A percentile compares a stretch with the other conserved stretches of the same genome.
Evolutionary conservation across 2,329 filamentous ascomycete species (phyloP).

Genomic region (Xylaria sp.): DNA sequence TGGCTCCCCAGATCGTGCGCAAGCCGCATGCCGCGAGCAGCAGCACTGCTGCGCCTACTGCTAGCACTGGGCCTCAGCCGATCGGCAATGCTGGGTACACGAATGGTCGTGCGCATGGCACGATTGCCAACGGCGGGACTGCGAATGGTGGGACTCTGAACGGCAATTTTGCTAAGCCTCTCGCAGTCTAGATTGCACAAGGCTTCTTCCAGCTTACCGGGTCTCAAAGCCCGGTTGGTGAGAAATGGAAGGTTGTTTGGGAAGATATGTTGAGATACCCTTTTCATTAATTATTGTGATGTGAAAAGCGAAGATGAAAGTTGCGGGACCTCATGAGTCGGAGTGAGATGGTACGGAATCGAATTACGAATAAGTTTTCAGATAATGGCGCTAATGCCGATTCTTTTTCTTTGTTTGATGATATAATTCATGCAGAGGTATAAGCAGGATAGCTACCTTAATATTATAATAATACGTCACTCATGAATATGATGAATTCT

Average conservation of each 20-base stretch:
- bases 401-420: background rate
- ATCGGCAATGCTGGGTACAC: conserved; percentile 26
- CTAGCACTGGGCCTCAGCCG: conserved; percentile 30
- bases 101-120: conserved; percentile 23
- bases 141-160: conserved; percentile 10
- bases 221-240: background rate
- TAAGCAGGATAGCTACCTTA: background rate
- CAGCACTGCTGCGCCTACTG: conserved; percentile 32
- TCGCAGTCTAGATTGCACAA: conserved; percentile 8
- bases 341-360: background rate
- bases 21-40: conserved; percentile 54
- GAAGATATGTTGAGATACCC: background rate
- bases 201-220: background rate
- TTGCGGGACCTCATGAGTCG: too few relatives aligned
- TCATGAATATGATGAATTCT: too few relatives aligned
- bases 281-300: background rate
- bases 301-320: background rate
- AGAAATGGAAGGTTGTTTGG: background rate
- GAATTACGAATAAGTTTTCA: background rate
- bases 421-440: background rate
- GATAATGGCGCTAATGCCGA: background rate
- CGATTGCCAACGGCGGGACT: background rate
- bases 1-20: conserved; percentile 60
- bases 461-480: background rate
- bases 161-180: conserved; percentile 25